These are phyloP conservation scores for Ogataea parapolymorpha DNA, from an alignment of 805 yeast species.

Conservation along the genomic window DNA sequence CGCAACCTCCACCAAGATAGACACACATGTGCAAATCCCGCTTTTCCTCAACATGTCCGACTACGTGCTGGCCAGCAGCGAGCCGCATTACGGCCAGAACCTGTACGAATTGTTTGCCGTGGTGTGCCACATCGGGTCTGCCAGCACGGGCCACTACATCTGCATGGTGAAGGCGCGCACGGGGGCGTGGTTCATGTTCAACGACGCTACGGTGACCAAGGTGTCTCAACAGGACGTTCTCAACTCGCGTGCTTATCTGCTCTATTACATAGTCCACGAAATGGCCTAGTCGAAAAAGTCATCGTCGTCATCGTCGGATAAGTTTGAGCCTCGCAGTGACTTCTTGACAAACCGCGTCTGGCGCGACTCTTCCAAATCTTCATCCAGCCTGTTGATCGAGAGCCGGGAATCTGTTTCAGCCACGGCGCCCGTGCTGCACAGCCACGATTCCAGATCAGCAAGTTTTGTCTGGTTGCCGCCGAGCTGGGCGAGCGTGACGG, in stretches of 20 bases:
- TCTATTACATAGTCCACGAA: conserved; percentile 61
- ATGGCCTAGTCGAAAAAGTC: conserved; percentile 46
- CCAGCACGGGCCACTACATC: conserved; percentile 93
- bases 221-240: conserved; percentile 64
- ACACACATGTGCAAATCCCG: conserved; percentile 71
- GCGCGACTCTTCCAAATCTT: conserved; percentile 51
- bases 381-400: conserved; percentile 51
- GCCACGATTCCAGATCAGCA: conserved; percentile 67
- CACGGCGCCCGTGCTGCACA: conserved; percentile 67
- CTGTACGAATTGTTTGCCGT: conserved; percentile 83
- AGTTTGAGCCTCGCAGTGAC: conserved; percentile 43
- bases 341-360: conserved; percentile 55
- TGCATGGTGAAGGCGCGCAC: conserved; percentile 69
- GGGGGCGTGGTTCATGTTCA: conserved; percentile 86
- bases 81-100: conserved; percentile 18
- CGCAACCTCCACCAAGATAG: conserved; percentile 63
- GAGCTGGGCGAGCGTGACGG: conserved; percentile 70
- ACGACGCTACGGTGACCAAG: conserved; percentile 77
- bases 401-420: conserved; percentile 66
- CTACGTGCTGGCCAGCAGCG: conserved; percentile 37
- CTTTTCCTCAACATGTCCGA: conserved; percentile 66
- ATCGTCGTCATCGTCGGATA: conserved; percentile 38
- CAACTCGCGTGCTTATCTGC: conserved; percentile 71
- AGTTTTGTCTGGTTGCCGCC: conserved; percentile 79
- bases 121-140: conserved; percentile 87